phyloP scores from a whole-genome alignment of 176 grass and related monocot genomes.

The Pontederia paniculata region DNA sequence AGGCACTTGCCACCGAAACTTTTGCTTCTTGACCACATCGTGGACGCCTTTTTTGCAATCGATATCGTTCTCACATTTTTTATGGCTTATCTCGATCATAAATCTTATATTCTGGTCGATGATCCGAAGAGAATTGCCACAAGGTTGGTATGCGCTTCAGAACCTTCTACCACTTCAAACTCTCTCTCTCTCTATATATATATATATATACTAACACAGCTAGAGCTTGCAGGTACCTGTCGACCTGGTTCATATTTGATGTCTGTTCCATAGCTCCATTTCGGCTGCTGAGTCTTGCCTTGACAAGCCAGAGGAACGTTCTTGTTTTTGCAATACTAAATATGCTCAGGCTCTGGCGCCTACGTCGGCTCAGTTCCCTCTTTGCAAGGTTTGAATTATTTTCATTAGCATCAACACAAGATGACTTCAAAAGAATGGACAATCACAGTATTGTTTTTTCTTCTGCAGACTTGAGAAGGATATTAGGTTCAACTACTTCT shows the following conservation, averaged over 20 bases:
- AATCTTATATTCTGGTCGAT: not conserved
- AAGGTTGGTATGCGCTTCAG: not conserved
- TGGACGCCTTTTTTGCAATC: not conserved
- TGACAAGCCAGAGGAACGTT: no score
- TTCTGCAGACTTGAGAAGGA: constrained; percentile 79
- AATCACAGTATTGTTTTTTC: constrained; percentile 11
- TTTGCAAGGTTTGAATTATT: constrained; percentile 60
- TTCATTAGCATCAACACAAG: constrained; percentile 12
- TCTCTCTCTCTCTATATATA: no score
- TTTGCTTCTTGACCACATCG: not conserved
- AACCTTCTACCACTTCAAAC: no score
- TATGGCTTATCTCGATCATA: not conserved
- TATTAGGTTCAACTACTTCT: constrained; percentile 74
- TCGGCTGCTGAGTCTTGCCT: no score
- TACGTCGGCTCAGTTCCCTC: constrained; percentile 27
- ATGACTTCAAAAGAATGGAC: constrained; percentile 15
- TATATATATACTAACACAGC: no score
- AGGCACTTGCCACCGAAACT: not conserved
- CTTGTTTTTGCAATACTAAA: no score
- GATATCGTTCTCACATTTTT: not conserved
- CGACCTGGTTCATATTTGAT: no score
- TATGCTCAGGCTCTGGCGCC: constrained; percentile 10
- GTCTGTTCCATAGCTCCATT: no score
- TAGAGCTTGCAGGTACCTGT: no score
- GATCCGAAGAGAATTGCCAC: not conserved